Evolutionary conservation across 768 basidiomycete species (phyloP).

Genomic region (Collybia sordida): DNA sequence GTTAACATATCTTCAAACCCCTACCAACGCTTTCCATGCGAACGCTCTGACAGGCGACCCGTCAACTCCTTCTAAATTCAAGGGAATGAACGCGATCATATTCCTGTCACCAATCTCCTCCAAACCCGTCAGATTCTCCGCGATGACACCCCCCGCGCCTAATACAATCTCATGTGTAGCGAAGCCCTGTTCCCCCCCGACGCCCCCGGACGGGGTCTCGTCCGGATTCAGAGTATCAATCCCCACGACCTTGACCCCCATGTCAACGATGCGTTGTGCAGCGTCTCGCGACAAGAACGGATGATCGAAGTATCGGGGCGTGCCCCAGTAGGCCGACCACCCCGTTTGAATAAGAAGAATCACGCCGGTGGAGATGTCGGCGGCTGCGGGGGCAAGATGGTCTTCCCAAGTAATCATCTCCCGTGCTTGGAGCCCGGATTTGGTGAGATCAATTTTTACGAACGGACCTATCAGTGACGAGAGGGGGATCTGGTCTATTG

Average conservation of each 20-base stretch:
- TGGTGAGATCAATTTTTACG: slow-evolving; percentile 53
- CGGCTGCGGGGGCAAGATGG: slow-evolving; percentile 28
- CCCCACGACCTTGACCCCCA: slow-evolving; percentile 58
- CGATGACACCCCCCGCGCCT: slow-evolving; percentile 62
- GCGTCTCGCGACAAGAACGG: slow-evolving; percentile 60
- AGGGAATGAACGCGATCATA: slow-evolving; percentile 54
- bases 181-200: slow-evolving; percentile 38
- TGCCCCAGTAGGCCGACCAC: slow-evolving; percentile 60
- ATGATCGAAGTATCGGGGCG: slow-evolving; percentile 54
- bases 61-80: slow-evolving; percentile 59
- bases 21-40: slow-evolving; percentile 33
- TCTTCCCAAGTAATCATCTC: slow-evolving; percentile 59
- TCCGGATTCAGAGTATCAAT: slow-evolving; percentile 70
- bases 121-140: slow-evolving; percentile 67
- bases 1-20: too few relatives aligned
- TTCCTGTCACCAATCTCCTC: slow-evolving; percentile 32
- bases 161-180: slow-evolving; percentile 60
- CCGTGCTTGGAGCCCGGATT: slow-evolving; percentile 22
- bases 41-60: slow-evolving; percentile 74
- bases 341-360: slow-evolving; percentile 65
- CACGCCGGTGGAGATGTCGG: slow-evolving; percentile 34
- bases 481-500: slow-evolving; percentile 60
- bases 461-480: slow-evolving; percentile 53
- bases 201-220: slow-evolving; percentile 44
- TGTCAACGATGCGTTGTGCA: slow-evolving; percentile 45